Evolutionary conservation across 2,329 filamentous ascomycete genomes (phyloP).

Genomic region (Lasiodiplodia hormozganensis): DNA sequence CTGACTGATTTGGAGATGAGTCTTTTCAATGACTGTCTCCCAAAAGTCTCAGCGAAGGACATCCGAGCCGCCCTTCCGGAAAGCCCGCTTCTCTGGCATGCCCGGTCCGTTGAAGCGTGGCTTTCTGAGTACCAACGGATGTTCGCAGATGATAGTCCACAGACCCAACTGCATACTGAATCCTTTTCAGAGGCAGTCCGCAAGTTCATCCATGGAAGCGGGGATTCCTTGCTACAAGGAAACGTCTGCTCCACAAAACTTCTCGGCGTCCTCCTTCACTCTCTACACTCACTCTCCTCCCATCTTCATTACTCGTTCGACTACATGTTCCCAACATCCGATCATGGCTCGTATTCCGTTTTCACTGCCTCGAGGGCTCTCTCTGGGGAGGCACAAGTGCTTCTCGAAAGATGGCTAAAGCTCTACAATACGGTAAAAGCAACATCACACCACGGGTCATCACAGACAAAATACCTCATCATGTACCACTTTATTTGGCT

Average conservation of each 20-base stretch:
- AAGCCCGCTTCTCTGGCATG: background rate
- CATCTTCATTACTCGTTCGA: background rate
- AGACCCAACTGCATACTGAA: background rate
- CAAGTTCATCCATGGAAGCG: background rate
- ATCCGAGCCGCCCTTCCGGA: background rate
- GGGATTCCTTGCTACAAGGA: background rate
- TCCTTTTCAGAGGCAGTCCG: background rate
- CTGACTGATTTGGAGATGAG: background rate
- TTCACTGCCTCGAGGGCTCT: background rate
- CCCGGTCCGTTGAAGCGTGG: background rate
- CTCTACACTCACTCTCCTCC: background rate
- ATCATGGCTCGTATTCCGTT: background rate
- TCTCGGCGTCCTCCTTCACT: background rate
- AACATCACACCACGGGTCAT: background rate
- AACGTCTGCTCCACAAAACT: background rate
- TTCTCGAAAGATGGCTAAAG: background rate
- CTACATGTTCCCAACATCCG: slow-evolving; percentile 1
- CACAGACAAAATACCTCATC: background rate
- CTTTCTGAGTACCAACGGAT: background rate
- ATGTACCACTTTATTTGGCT: background rate
- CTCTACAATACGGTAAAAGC: background rate
- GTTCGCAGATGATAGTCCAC: background rate
- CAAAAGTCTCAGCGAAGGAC: background rate
- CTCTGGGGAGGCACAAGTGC: background rate
- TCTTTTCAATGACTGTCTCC: background rate